phyloP scores from a whole-genome alignment of 2,329 filamentous ascomycete species.

The Curvularia lunata region DNA sequence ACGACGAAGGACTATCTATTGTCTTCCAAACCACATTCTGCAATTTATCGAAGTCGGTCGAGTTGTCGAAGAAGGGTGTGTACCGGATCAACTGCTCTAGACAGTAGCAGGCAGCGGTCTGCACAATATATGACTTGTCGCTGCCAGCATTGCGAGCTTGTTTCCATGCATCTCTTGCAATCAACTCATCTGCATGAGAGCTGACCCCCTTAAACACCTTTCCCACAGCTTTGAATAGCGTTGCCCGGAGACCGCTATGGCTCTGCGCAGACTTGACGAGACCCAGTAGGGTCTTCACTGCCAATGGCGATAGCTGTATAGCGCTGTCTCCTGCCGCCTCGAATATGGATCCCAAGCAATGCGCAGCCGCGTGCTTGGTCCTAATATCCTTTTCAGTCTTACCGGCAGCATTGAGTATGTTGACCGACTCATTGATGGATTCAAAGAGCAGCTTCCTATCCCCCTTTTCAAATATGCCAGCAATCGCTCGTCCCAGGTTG shows the following conservation, averaged over 20 bases:
- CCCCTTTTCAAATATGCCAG: slow-evolving; percentile 80
- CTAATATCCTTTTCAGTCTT: slow-evolving; percentile 81
- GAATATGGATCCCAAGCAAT: slow-evolving; percentile 87
- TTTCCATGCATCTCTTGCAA: slow-evolving; percentile 94
- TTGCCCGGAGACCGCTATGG: slow-evolving; percentile 81
- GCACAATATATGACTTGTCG: slow-evolving; percentile 84
- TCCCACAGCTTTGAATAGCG: slow-evolving; percentile 75
- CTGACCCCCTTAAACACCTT: slow-evolving; percentile 79
- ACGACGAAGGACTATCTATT: slow-evolving; percentile 76
- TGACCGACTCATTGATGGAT: slow-evolving; percentile 85
- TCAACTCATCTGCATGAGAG: slow-evolving; percentile 78
- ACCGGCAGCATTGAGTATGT: slow-evolving; percentile 69
- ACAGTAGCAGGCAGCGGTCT: slow-evolving; percentile 79
- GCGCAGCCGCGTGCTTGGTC: slow-evolving; percentile 84
- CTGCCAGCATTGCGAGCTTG: slow-evolving; percentile 77
- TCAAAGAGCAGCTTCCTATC: slow-evolving; percentile 93
- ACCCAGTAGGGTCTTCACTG: slow-evolving; percentile 75
- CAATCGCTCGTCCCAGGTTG: slow-evolving; percentile 83
- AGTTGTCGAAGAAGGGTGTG: slow-evolving; percentile 85
- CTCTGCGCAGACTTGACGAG: slow-evolving; percentile 78
- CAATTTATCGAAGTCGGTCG: slow-evolving; percentile 87
- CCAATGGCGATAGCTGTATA: slow-evolving; percentile 78
- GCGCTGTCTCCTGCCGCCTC: slow-evolving; percentile 93
- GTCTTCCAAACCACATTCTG: slow-evolving; percentile 84
- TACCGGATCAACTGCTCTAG: slow-evolving; percentile 73